phyloP scores from a whole-genome alignment of 345 rosid species.

The Cardamine resedifolia region DNA sequence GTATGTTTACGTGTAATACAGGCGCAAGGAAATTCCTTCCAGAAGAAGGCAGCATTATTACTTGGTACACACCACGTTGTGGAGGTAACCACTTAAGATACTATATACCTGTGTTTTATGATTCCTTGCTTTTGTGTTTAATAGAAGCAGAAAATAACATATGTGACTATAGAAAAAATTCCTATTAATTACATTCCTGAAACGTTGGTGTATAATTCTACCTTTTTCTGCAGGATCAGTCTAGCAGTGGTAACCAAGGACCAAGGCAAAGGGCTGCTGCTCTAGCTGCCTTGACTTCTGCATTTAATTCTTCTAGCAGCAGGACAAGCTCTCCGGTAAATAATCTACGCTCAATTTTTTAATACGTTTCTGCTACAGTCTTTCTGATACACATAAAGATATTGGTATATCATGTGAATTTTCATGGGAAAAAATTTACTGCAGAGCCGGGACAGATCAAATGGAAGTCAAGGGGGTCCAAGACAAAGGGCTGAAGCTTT shows the following conservation, averaged over 20 bases:
- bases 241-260: conserved; percentile 71
- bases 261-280: conserved; percentile 98
- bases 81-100: conserved; percentile 57
- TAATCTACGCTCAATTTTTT: conserved; percentile 11
- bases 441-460: conserved; percentile 58
- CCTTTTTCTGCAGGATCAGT: conserved; percentile 31
- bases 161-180: not conserved
- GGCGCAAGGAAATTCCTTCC: conserved; percentile 97
- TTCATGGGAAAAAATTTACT: not conserved
- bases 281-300: conserved; percentile 87
- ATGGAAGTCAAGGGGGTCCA: conserved; percentile 63
- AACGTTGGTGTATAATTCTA: not conserved
- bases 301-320: conserved; percentile 69
- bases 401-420: not conserved
- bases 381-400: conserved; percentile 10
- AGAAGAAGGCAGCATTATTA: conserved; percentile 83
- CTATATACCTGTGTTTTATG: not conserved
- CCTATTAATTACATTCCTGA: not conserved
- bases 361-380: not conserved
- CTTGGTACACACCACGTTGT: conserved; percentile 72
- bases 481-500: conserved; percentile 86
- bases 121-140: conserved; percentile 4
- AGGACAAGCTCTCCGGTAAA: conserved; percentile 55
- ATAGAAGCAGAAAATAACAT: not conserved
- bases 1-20: conserved; percentile 34